phyloP scores from a whole-genome alignment of 1,139 yeast species.

The Debaryomyces singareniensis region DNA sequence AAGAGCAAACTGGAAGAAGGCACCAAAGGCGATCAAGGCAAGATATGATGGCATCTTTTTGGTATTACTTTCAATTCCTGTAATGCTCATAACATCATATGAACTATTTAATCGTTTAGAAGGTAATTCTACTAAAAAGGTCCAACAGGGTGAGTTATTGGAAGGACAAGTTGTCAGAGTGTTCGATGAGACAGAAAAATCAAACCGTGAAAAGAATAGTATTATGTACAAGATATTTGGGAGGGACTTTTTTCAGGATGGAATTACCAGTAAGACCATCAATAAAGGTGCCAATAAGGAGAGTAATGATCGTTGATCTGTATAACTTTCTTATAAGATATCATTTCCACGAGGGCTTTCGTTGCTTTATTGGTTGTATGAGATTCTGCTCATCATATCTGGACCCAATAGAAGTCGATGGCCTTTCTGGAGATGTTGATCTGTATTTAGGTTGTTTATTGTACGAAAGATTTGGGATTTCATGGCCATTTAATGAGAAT shows the following conservation, averaged over 20 bases:
- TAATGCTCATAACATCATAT: constrained; percentile 27
- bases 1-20: constrained; percentile 40
- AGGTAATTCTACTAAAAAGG: constrained; percentile 36
- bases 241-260: constrained; percentile 39
- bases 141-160: constrained; percentile 36
- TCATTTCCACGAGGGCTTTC: constrained; percentile 24
- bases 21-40: constrained; percentile 33
- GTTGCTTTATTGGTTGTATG: constrained; percentile 19
- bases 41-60: constrained; percentile 36
- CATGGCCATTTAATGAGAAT: constrained; percentile 3
- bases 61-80: constrained; percentile 35
- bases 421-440: constrained; percentile 31
- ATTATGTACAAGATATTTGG: constrained; percentile 37
- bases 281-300: constrained; percentile 4
- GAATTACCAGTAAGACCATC: constrained; percentile 41
- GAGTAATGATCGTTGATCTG: constrained; percentile 2
- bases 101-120: constrained; percentile 34
- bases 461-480: constrained; percentile 7
- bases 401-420: constrained; percentile 28
- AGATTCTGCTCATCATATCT: constrained; percentile 29
- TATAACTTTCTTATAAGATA: constrained; percentile 2
- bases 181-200: constrained; percentile 36
- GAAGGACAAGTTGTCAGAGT: constrained; percentile 28
- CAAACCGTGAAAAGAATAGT: constrained; percentile 33
- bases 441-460: constrained; percentile 12